Conservation (phyloP, 805 yeast species). For the Starmerella bacillaris region DNA sequence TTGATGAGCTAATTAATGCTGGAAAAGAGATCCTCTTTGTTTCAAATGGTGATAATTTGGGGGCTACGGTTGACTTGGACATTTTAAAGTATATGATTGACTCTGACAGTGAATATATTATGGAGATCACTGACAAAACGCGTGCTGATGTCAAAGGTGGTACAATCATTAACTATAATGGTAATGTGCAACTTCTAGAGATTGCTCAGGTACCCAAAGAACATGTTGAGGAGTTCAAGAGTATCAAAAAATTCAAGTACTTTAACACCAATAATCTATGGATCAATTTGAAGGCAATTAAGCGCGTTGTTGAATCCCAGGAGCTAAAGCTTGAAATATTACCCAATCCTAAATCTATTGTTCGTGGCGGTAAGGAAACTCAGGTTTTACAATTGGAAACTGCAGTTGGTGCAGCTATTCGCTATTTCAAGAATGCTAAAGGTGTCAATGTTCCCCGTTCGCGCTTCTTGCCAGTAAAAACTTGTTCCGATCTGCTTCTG, state of each 20-base stretch:
- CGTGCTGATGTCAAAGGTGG: slow-evolving; percentile 99
- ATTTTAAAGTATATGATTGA: slow-evolving; percentile 86
- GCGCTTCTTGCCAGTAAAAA: slow-evolving; percentile 93
- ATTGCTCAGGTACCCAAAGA: slow-evolving; percentile 98
- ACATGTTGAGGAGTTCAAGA: slow-evolving; percentile 93
- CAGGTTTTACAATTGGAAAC: slow-evolving; percentile 91
- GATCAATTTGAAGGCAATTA: slow-evolving; percentile 88
- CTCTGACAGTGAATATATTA: slow-evolving; percentile 79
- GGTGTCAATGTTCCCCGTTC: slow-evolving; percentile 98
- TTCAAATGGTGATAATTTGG: slow-evolving; percentile 94
- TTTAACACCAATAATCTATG: slow-evolving; percentile 96
- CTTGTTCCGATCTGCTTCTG: slow-evolving; percentile 81
- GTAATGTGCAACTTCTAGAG: slow-evolving; percentile 82
- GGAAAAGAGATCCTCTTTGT: slow-evolving; percentile 92
- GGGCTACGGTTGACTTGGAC: slow-evolving; percentile 89
- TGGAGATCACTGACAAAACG: slow-evolving; percentile 97
- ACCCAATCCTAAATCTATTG: slow-evolving; percentile 78
- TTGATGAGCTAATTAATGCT: slow-evolving; percentile 71
- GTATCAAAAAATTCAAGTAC: slow-evolving; percentile 92
- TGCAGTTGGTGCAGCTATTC: slow-evolving; percentile 97
- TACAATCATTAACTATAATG: slow-evolving; percentile 89
- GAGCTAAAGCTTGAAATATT: slow-evolving; percentile 81
- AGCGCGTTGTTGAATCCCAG: slow-evolving; percentile 71
- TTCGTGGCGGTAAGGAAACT: slow-evolving; percentile 56
- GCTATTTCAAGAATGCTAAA: slow-evolving; percentile 85